A percentile compares a stretch with the other conserved stretches of the same genome.
These are phyloP conservation scores for Pouteria glomerata DNA, from an alignment of 148 eudicot genomes.

Conservation along the genomic window DNA sequence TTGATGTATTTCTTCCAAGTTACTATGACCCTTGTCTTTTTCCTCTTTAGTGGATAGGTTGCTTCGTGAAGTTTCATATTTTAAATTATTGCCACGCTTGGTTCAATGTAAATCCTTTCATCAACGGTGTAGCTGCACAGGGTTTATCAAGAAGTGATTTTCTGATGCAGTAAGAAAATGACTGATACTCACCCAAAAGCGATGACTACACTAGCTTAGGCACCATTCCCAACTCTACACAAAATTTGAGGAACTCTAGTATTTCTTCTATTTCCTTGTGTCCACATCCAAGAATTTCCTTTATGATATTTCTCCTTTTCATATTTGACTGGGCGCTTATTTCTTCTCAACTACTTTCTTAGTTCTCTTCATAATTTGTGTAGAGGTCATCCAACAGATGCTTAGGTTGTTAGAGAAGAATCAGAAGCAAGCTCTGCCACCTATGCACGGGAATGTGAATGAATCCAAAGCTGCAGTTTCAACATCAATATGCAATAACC, in stretches of 20 bases:
- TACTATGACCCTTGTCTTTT: background rate
- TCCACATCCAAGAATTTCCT: background rate
- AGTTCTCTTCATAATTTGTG: conserved; percentile 1
- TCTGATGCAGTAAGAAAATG: background rate
- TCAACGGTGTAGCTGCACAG: too few species aligned
- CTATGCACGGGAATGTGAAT: conserved; percentile 7
- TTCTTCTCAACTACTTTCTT: background rate
- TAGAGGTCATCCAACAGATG: conserved; percentile 66
- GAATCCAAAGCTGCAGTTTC: conserved; percentile 19
- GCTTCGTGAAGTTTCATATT: background rate
- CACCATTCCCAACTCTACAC: background rate
- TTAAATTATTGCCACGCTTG: too few species aligned
- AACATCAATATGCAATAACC: conserved; percentile 13
- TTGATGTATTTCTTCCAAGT: background rate
- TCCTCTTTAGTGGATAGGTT: background rate
- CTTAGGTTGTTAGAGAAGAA: conserved; percentile 31
- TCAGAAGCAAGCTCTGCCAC: conserved; percentile 27
- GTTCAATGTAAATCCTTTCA: too few species aligned
- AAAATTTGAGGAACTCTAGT: background rate
- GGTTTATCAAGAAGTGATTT: too few species aligned
- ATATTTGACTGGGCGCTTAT: background rate
- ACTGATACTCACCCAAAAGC: too few species aligned
- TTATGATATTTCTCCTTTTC: background rate
- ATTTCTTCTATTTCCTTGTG: background rate
- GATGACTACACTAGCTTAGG: background rate